These are phyloP conservation scores for Extremus antarcticus DNA, from an alignment of 495 filamentous ascomycete species.

Conservation along the genomic window DNA sequence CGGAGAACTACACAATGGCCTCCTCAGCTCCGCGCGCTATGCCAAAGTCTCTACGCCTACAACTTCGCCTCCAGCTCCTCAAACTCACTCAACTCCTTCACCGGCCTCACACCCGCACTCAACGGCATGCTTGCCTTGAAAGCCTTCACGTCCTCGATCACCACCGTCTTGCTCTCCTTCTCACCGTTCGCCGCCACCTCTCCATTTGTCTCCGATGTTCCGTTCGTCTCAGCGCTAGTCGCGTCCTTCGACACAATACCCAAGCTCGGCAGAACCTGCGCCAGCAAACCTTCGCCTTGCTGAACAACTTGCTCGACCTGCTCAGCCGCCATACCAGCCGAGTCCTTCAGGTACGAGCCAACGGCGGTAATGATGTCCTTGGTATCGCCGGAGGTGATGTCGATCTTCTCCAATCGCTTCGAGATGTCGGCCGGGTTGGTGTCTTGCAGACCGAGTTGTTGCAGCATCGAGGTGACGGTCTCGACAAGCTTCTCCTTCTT, in stretches of 20 bases:
- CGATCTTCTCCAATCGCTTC: conserved; percentile 37
- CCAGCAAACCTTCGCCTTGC: conserved; percentile 37
- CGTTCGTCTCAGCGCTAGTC: neutral
- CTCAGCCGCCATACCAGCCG: conserved; percentile 35
- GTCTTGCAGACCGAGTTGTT: conserved; percentile 35
- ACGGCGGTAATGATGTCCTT: conserved; percentile 36
- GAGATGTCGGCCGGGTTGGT: conserved; percentile 36
- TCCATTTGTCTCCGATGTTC: conserved; percentile 8
- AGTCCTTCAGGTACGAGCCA: conserved; percentile 40
- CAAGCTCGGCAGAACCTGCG: conserved; percentile 25
- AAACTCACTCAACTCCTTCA: conserved; percentile 67
- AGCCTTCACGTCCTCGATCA: conserved; percentile 61
- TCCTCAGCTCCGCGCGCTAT: neutral
- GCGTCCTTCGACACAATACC: conserved; percentile 23
- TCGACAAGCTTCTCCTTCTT: conserved; percentile 45
- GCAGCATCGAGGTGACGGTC: conserved; percentile 41
- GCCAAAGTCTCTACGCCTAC: neutral
- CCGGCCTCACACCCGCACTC: conserved; percentile 56
- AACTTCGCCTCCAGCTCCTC: conserved; percentile 74
- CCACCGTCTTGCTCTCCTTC: conserved; percentile 27
- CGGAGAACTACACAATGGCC: too few species aligned
- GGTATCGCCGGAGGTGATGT: conserved; percentile 35
- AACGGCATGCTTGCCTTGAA: conserved; percentile 65
- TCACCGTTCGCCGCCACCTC: conserved; percentile 28
- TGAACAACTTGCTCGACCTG: conserved; percentile 36